A percentile compares a stretch with the other conserved stretches of the same genome.
phyloP scores from a whole-genome alignment of 73 alveolate species.

The Symbiodinium pilosum region DNA sequence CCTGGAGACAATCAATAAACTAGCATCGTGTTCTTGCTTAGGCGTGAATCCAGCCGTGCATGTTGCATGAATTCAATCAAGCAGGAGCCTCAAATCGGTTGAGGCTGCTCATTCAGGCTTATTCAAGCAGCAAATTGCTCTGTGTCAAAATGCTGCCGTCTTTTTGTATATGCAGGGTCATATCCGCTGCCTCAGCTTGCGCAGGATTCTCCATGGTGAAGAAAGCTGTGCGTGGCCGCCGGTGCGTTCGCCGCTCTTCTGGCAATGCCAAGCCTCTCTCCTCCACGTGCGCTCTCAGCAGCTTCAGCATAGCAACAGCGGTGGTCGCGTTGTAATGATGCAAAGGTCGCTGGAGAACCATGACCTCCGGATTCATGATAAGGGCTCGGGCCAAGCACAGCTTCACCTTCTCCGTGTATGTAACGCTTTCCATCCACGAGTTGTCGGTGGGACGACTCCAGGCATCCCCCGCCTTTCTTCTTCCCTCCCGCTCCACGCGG shows the following conservation, averaged over 20 bases:
- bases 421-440: background rate
- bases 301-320: conserved; percentile 6
- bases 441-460: background rate
- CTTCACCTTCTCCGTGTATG: background rate
- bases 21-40: too few relatives aligned
- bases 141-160: background rate
- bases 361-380: background rate
- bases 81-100: too few relatives aligned
- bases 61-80: too few relatives aligned
- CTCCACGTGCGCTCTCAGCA: conserved; percentile 31
- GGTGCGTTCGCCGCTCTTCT: conserved; percentile 49
- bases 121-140: too few relatives aligned
- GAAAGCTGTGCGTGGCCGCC: conserved; percentile 50
- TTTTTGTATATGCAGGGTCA: conserved; percentile 27
- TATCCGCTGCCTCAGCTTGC: conserved; percentile 38
- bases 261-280: conserved; percentile 53
- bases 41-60: too few relatives aligned
- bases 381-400: background rate
- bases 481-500: conserved; percentile 13
- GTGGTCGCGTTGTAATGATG: background rate
- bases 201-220: conserved; percentile 24
- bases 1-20: too few relatives aligned
- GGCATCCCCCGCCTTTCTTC: background rate
- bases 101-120: too few relatives aligned
- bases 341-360: background rate